phyloP scores from a whole-genome alignment of 2,329 filamentous ascomycete species.

The Pseudogymnoascus sp. region DNA sequence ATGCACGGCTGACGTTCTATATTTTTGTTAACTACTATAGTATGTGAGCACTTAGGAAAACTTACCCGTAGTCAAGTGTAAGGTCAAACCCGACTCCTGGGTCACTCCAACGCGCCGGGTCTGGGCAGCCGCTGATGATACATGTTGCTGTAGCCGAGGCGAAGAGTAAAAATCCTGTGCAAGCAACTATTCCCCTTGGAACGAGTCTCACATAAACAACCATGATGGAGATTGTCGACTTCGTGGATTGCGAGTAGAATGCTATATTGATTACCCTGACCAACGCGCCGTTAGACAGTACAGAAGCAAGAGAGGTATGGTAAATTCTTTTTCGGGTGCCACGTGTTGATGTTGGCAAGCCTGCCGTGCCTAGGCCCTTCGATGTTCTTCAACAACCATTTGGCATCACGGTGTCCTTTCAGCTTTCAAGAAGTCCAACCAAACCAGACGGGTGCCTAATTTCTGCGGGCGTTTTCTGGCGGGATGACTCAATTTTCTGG shows the following conservation, averaged over 20 bases:
- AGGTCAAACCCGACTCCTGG: background rate
- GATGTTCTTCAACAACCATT: too few species aligned
- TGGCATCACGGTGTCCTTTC: too few species aligned
- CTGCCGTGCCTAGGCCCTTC: too few species aligned
- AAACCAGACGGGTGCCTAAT: too few species aligned
- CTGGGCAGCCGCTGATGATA: background rate
- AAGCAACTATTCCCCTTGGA: background rate
- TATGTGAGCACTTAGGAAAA: background rate
- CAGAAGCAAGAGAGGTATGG: too few species aligned
- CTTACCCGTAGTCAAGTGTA: background rate
- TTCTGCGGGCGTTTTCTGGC: too few species aligned
- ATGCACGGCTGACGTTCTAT: background rate
- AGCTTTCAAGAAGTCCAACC: too few species aligned
- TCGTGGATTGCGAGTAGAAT: background rate
- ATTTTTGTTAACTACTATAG: background rate
- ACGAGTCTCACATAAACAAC: background rate
- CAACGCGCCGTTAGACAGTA: too few species aligned
- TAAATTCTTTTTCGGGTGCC: too few species aligned
- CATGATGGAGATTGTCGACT: background rate
- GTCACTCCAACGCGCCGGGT: background rate
- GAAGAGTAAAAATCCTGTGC: background rate
- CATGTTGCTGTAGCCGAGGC: background rate
- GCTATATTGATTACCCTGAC: too few species aligned
- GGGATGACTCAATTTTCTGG: background rate
- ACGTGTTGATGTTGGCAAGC: too few species aligned